Evolutionary conservation across 1,284 basidiomycete genomes (phyloP).

Genomic region (Malassezia psittaci): DNA sequence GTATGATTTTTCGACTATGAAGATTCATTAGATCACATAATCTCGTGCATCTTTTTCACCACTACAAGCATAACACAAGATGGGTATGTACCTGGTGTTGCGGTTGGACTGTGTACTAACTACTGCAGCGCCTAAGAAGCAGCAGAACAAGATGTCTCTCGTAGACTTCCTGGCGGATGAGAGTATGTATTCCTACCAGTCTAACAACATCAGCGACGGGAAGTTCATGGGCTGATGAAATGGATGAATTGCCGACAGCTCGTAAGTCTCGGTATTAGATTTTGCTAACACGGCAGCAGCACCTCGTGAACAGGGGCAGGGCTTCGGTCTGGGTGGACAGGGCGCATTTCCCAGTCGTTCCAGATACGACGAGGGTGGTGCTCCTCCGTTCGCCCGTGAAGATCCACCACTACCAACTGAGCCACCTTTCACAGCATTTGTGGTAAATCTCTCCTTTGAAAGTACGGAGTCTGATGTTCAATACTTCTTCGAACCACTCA

Average conservation of each 20-base stretch:
- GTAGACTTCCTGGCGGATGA: conserved; percentile 44
- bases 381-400: conserved; percentile 54
- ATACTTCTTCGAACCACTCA: conserved; percentile 53
- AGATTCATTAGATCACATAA: no score
- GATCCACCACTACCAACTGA: conserved; percentile 87
- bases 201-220: conserved; percentile 23
- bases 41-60: no score
- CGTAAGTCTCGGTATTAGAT: conserved; percentile 15
- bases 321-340: conserved; percentile 23
- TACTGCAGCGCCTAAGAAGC: conserved; percentile 38
- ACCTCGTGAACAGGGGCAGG: not conserved
- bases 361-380: conserved; percentile 26
- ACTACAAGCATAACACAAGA: not conserved
- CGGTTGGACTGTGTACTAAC: not conserved
- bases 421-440: conserved; percentile 88
- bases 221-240: conserved; percentile 46
- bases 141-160: conserved; percentile 34
- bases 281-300: not conserved
- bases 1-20: no score
- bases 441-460: conserved; percentile 93
- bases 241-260: conserved; percentile 42
- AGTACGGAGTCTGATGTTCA: conserved; percentile 72
- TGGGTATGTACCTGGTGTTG: not conserved
- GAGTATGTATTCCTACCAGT: conserved; percentile 13
- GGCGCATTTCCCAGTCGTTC: conserved; percentile 22